Conservation (phyloP, 306 rosid species). For the Glycyrrhiza uralensis region DNA sequence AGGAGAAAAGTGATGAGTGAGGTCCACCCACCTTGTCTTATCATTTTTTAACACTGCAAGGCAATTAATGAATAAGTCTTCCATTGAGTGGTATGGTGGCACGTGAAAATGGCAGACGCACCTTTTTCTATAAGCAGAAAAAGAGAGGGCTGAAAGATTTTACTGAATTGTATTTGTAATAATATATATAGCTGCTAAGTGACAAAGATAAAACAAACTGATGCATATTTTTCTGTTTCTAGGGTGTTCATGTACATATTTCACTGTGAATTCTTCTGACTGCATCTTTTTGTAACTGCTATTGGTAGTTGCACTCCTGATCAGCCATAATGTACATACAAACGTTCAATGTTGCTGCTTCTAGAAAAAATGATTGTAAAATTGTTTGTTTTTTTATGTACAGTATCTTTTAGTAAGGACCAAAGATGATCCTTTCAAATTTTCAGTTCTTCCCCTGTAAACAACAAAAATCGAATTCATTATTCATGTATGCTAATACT, state of each 20-base stretch:
- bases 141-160: neutral
- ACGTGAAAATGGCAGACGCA: conserved; percentile 15
- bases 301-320: conserved; percentile 29
- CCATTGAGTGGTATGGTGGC: neutral
- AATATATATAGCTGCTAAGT: neutral
- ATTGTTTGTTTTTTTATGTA: neutral
- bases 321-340: conserved; percentile 32
- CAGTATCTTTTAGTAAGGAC: neutral
- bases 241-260: neutral
- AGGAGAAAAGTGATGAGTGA: neutral
- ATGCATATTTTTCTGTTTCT: neutral
- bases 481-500: neutral
- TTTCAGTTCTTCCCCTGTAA: neutral
- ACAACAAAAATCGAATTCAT: neutral
- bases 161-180: neutral
- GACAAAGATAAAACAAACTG: conserved; percentile 6
- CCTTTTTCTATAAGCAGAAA: neutral
- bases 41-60: neutral
- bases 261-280: conserved; percentile 20
- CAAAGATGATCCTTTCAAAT: neutral
- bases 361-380: neutral
- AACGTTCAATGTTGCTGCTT: conserved; percentile 16
- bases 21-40: conserved; percentile 24
- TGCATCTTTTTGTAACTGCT: neutral
- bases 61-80: neutral